Base-by-base conservation (phyloP, 1,284 basidiomycete species). In the Ceratobasidium sp. region DNA sequence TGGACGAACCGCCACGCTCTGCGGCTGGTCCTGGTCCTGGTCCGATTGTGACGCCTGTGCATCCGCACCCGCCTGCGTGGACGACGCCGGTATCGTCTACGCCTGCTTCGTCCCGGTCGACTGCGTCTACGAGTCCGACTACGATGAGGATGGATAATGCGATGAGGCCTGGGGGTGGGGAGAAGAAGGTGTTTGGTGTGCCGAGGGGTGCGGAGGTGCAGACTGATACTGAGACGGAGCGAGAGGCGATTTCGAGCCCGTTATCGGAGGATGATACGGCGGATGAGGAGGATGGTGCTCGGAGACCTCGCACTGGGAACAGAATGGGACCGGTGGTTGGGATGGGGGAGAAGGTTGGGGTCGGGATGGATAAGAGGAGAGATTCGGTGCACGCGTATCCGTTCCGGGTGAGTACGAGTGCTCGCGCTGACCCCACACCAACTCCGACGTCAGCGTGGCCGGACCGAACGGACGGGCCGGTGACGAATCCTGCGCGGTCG, bases 211-310 rank as follows among this genome's bases (percentile, higher is more conserved):
- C 22, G 29, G 57, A 60, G 17, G 17, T 60, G 19, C 27, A 33
- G 11, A 54, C 59, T 6, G 71, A 73, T 33, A 73, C 71, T 31
- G 71, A 63, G 27, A 73, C 71, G 17, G 71, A 73, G 48, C 51
- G 50, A 33, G 71, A 73, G 29, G 57, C 41, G 24, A 22, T 17
- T 14, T 41, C 71, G 59, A 72, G 69, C 31, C 59, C 56, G 22
- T 33, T 63, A 33, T 41, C 57, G 19, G 59, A 62, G 29, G 59
- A 73, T 48, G 59, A 73, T 27, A 73, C 59, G 33, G 71, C 59
- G 9, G 59, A 73, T 24, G 71, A 73, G 22, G 71, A 54, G 15
- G 65, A 57, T 19, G 41, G 45, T 14, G 31, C 33, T 29, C 51
- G 65, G 53, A 14, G 45, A 29, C n/a, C n/a, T n/a, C n/a, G n/a